Conservation (phyloP, 192 early-diverging fungal species). For the Phycomyces nitens region DNA sequence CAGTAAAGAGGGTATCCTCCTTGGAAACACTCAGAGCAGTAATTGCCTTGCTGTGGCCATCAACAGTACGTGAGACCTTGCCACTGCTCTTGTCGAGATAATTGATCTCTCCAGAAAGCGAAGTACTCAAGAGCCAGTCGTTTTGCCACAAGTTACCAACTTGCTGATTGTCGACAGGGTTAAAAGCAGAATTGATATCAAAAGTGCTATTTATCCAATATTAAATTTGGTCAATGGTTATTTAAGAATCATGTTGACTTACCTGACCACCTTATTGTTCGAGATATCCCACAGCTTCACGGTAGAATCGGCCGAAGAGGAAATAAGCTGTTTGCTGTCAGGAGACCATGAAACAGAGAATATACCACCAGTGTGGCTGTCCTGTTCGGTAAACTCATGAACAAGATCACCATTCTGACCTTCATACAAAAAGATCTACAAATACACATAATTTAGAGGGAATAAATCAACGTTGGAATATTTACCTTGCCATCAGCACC, state of each 20-base stretch:
- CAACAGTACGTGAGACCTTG: conserved; percentile 44
- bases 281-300: conserved; percentile 90
- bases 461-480: too few relatives aligned
- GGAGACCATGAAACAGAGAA: conserved; percentile 87
- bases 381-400: conserved; percentile 45
- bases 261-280: conserved; percentile 61
- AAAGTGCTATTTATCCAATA: conserved; percentile 43
- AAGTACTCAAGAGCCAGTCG: conserved; percentile 68
- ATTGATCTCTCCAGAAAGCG: conserved; percentile 85
- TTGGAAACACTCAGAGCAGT: conserved; percentile 64
- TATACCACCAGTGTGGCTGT: conserved; percentile 75
- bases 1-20: conserved; percentile 69
- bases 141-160: conserved; percentile 91
- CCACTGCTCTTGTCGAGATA: conserved; percentile 65
- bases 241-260: conserved; percentile 12
- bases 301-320: conserved; percentile 83
- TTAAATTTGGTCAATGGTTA: neutral
- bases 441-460: neutral
- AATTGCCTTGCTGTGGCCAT: conserved; percentile 83
- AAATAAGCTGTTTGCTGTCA: conserved; percentile 70
- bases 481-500: conserved; percentile 83
- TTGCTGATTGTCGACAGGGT: conserved; percentile 74
- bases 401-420: conserved; percentile 84
- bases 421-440: conserved; percentile 87
- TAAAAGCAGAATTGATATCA: conserved; percentile 34